Evolutionary conservation across 148 eudicot species (phyloP), one percentile per base, ranked within the genome.

Genomic region (Heliamphora exappendiculata): DNA sequence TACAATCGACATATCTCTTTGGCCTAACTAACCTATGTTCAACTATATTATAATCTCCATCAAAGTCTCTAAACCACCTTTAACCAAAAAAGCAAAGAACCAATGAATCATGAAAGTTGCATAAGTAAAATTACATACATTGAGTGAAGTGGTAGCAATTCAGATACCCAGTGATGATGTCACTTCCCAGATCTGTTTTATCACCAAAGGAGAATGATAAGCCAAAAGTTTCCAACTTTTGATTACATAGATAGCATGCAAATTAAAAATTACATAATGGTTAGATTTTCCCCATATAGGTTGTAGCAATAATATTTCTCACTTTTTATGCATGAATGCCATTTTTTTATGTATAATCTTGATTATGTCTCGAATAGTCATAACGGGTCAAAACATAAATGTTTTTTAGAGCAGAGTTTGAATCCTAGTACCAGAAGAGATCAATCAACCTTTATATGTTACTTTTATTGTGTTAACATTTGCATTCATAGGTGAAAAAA

Each of bases 111-210:
- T 12, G 14, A 29, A 47, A 57, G 67, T 55, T 67, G 39, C 64
- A 60, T 20, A 77, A 29, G 69, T 45, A 41, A 75, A 51, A 68
- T 58, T 24, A 81, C 97, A 74, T 93, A 94, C 98, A 94, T 89
- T 59, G 97, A 94, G 45, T 97, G 94, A 79, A 94, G 91, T 77
- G 95, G 83, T 86, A 91, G 97, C 89, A 94, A 83, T 83, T 94
- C 98, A 82, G 97, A 90, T 71, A 91, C 90, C 22, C 97, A 93
- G 67, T 90, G 97, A 85, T 90, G 94, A 82, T 94, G 95, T 50
- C 85, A 80, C 79, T 84, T 84, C 74, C 82, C 81, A 82, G 11
- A 68, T 86, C 89, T 80, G 82, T 70, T 42, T 73, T 72, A 76
- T 75, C 78, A 75, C 39, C 49, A 16, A 58, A 71, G 33, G 54